These are phyloP conservation scores for Chlorokybus atmophyticus DNA, from an alignment of 139 green algal genomes.

Conservation along the genomic window DNA sequence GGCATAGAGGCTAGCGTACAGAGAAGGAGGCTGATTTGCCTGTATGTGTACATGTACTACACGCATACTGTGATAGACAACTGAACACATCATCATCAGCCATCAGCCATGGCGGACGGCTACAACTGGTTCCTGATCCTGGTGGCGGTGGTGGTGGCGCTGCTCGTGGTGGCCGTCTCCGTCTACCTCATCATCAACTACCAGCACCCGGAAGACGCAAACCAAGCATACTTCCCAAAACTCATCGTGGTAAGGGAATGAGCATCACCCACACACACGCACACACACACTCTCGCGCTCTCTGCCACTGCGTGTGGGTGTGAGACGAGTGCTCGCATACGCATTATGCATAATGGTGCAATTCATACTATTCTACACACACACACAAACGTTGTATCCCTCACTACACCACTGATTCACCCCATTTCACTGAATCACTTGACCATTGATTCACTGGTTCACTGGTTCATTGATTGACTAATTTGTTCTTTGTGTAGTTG, in stretches of 20 bases:
- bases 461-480: background rate
- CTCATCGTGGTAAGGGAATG: conserved; percentile 56
- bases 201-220: conserved; percentile 87
- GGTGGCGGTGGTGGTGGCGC: conserved; percentile 41
- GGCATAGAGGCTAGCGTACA: no score
- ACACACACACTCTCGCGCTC: background rate
- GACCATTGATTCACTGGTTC: background rate
- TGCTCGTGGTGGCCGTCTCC: conserved; percentile 49
- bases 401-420: background rate
- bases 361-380: background rate
- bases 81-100: no score
- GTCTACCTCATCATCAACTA: conserved; percentile 85
- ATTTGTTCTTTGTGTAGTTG: conserved; percentile 6
- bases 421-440: background rate
- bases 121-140: conserved; percentile 76
- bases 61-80: no score
- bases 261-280: background rate
- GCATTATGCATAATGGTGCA: background rate
- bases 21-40: no score
- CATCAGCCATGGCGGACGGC: conserved; percentile 22
- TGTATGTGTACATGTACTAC: no score
- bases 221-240: conserved; percentile 90
- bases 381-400: background rate
- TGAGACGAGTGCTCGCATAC: background rate
- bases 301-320: background rate